Evolutionary conservation across 805 yeast species (phyloP).

Genomic region (Pichia californica): DNA sequence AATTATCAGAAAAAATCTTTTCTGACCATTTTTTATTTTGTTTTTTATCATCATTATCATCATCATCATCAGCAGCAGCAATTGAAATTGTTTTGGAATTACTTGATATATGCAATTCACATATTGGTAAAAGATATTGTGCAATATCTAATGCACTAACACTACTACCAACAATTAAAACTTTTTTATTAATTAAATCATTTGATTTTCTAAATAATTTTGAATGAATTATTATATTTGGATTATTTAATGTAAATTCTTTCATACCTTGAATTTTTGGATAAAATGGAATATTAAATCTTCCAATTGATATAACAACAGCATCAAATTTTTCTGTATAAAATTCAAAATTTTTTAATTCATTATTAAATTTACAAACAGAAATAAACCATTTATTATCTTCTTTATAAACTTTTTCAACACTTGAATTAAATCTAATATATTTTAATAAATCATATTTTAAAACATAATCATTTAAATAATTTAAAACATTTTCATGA

Average conservation of each 20-base stretch:
- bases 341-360: constrained; percentile 21
- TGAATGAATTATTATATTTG: constrained; percentile 24
- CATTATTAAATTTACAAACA: constrained; percentile 11
- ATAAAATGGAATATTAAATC: constrained; percentile 34
- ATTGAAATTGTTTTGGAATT: constrained; percentile 5
- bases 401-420: constrained; percentile 23
- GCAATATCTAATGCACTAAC: constrained; percentile 62
- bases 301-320: constrained; percentile 35
- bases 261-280: constrained; percentile 33
- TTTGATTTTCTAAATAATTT: constrained; percentile 27
- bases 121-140: constrained; percentile 32
- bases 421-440: constrained; percentile 30
- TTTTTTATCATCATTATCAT: not conserved
- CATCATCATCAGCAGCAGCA: not conserved
- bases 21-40: not conserved
- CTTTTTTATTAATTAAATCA: constrained; percentile 25
- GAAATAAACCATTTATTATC: constrained; percentile 31
- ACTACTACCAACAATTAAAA: constrained; percentile 33
- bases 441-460: constrained; percentile 23
- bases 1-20: constrained; percentile 26
- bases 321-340: constrained; percentile 37
- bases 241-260: constrained; percentile 26
- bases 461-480: constrained; percentile 19
- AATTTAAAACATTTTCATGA: constrained; percentile 14
- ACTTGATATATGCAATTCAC: constrained; percentile 13